Evolutionary conservation across 1,284 basidiomycete species (phyloP), one percentile per base, ranked within the genome.

Genomic region (Ceratobasidium sp.): DNA sequence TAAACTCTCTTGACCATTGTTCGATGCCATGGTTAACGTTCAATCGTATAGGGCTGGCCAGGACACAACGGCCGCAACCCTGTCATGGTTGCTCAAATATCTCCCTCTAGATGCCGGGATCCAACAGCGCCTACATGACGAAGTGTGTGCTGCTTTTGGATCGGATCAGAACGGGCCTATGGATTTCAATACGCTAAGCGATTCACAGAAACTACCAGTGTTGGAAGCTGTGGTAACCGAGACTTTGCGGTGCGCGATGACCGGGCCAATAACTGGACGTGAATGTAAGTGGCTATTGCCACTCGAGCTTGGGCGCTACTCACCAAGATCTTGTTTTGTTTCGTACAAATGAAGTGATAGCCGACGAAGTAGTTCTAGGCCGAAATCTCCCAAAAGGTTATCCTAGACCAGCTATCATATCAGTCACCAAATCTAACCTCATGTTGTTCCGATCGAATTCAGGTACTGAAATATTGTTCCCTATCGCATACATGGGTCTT

Each of bases 11-110:
- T 17, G 7, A 50, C 28, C 1, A 7, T 52, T 52, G 6, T 38
- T 12, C 50, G 33, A n/a, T 26, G 15, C 2, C 42, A 42, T 13
- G 20, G 28, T 46, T 71, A 2, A 46, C n/a, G 4, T 17, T 6
- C 3, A 6, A 61, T 13, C 23, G 10, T 17, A 2, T 23, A 68
- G 74, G 2, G 74, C 52, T 28, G 74, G 64, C 12, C 74, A 77
- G 23, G 74, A 77, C n/a, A 67, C 74, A 15, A 77, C 75, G 15
- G 65, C 75, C 3, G 40, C 56, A 7, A 20, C 46, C 2, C 56
- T 77, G 12, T 54, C 38, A 13, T 77, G 75, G 75, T 12, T 61
- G 1, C 44, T 77, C 52, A 77, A 77, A 28, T 77, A 54, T 52
- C 26, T 77, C 0, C 44, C 65, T 15, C 23, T n/a, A 20, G 75